Conservation (phyloP, 2,329 filamentous ascomycete genomes). For the Arthrinium puccinioides region DNA sequence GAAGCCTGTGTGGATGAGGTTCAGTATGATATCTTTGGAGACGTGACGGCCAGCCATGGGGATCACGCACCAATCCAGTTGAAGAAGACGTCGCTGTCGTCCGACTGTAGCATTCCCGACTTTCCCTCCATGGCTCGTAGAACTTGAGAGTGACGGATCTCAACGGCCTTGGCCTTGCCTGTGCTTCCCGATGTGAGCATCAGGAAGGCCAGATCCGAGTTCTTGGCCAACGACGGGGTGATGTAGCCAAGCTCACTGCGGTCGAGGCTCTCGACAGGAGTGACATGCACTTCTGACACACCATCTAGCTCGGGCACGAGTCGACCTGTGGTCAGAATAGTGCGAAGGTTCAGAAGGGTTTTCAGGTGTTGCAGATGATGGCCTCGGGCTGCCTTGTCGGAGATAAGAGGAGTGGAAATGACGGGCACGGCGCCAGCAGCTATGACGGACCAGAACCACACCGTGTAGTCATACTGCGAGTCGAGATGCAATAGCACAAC, state of each 20-base stretch:
- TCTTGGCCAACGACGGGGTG: too few relatives aligned
- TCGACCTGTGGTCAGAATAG: not conserved
- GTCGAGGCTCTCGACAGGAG: not conserved
- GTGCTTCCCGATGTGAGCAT: conserved; percentile 39
- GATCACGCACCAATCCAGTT: conserved; percentile 28
- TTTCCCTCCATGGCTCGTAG: conserved; percentile 28
- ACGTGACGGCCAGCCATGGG: not conserved
- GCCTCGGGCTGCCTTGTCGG: not conserved
- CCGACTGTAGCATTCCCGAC: conserved; percentile 13
- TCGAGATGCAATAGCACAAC: conserved; percentile 6
- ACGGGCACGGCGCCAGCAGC: conserved; percentile 6
- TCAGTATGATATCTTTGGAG: not conserved
- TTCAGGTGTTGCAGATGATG: conserved; percentile 5
- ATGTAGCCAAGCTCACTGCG: not conserved
- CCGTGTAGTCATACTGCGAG: conserved; percentile 4
- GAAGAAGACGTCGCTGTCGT: conserved; percentile 21
- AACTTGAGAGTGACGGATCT: conserved; percentile 29
- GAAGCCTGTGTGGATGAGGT: conserved; percentile 10
- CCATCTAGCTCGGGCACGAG: not conserved
- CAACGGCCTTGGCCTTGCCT: conserved; percentile 34
- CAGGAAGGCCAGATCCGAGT: conserved; percentile 18
- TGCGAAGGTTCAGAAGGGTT: not conserved
- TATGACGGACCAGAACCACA: conserved; percentile 8
- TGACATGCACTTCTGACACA: not conserved
- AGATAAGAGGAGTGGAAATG: conserved; percentile 6